Evolutionary conservation across 176 grass and related monocot genomes (phyloP).

Genomic region (Lolium perenne): DNA sequence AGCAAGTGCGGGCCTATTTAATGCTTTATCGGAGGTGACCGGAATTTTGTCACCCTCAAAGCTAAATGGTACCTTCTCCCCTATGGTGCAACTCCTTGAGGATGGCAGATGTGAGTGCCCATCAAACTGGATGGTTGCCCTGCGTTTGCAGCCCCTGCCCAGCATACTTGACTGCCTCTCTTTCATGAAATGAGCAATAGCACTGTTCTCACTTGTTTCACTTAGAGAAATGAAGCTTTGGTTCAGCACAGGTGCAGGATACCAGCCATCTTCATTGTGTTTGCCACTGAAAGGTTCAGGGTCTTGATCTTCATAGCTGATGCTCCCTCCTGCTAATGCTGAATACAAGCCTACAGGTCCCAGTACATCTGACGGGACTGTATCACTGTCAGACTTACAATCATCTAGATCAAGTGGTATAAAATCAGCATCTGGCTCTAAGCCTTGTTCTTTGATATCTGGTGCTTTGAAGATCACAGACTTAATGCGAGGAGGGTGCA

Average conservation of each 20-base stretch:
- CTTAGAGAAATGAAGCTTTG: slow-evolving; percentile 36
- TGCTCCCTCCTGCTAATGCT: slow-evolving; percentile 30
- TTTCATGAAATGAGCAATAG: slow-evolving; percentile 41
- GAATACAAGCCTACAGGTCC: slow-evolving; percentile 41
- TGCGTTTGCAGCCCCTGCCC: slow-evolving; percentile 42
- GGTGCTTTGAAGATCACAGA: slow-evolving; percentile 39
- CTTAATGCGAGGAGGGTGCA: slow-evolving; percentile 21
- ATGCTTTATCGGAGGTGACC: slow-evolving; percentile 35
- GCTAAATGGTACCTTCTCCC: slow-evolving; percentile 42
- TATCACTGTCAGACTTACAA: slow-evolving; percentile 45
- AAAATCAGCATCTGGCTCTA: slow-evolving; percentile 49
- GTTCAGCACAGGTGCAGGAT: slow-evolving; percentile 37
- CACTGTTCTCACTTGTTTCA: slow-evolving; percentile 41
- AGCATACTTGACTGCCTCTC: slow-evolving; percentile 39
- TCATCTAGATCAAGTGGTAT: slow-evolving; percentile 55
- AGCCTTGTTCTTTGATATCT: slow-evolving; percentile 37
- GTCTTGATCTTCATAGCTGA: slow-evolving; percentile 42
- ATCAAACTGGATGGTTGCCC: slow-evolving; percentile 35
- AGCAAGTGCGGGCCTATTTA: slow-evolving; percentile 29
- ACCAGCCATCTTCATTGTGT: slow-evolving; percentile 20
- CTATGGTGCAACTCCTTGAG: slow-evolving; percentile 17
- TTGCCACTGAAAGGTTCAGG: slow-evolving; percentile 36
- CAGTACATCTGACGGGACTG: slow-evolving; percentile 24
- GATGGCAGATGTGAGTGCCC: slow-evolving; percentile 11
- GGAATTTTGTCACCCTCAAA: slow-evolving; percentile 34